phyloP scores from a whole-genome alignment of 441 rosid genomes.

The Gossypium davidsonii region DNA sequence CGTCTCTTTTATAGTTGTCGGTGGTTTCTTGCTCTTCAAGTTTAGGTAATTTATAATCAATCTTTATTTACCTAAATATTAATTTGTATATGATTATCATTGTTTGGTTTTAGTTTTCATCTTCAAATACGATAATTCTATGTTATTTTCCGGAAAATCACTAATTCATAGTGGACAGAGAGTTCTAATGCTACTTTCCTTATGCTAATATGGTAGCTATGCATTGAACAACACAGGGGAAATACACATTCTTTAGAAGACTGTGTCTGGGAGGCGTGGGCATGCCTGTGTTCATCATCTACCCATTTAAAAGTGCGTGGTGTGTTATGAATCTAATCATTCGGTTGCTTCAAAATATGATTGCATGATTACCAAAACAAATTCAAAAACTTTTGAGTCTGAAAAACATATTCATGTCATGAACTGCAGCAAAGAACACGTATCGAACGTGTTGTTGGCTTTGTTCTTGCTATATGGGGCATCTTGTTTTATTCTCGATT shows the following conservation, averaged over 20 bases:
- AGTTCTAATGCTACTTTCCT: not conserved
- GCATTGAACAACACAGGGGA: conserved; percentile 41
- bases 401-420: conserved; percentile 25
- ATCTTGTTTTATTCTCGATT: conserved; percentile 88
- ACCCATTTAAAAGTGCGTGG: conserved; percentile 71
- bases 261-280: conserved; percentile 99
- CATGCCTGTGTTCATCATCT: conserved; percentile 85
- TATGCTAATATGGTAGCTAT: conserved; percentile 16
- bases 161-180: not conserved
- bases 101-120: not conserved
- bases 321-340: conserved; percentile 16
- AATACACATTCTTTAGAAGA: conserved; percentile 62
- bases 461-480: conserved; percentile 89
- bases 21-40: conserved; percentile 74
- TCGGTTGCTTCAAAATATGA: conserved; percentile 10
- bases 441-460: conserved; percentile 74
- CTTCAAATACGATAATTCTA: not conserved
- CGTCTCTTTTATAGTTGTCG: conserved; percentile 73
- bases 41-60: conserved; percentile 43
- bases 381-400: conserved; percentile 12
- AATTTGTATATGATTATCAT: not conserved
- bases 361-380: conserved; percentile 12
- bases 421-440: conserved; percentile 88
- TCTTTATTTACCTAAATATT: not conserved
- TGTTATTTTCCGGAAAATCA: not conserved